These are phyloP conservation scores for Pythium aquatile DNA, from an alignment of 352 stramenopile species.

Conservation along the genomic window DNA sequence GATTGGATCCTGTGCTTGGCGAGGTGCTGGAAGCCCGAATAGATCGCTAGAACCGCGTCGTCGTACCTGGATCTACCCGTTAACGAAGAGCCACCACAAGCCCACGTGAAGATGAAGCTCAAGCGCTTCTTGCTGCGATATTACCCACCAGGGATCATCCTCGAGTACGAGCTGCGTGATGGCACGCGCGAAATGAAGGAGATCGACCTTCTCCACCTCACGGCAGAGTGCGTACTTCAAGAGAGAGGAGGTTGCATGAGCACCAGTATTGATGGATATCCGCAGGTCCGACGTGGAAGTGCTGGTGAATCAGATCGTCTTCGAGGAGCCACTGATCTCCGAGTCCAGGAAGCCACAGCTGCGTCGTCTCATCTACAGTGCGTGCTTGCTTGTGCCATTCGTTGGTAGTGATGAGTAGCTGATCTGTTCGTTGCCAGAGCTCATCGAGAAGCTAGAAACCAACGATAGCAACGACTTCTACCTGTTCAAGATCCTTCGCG, in stretches of 20 bases:
- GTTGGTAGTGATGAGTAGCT: not conserved
- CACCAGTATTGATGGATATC: not conserved
- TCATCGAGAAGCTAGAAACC: slow-evolving; percentile 94
- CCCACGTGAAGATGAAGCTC: slow-evolving; percentile 87
- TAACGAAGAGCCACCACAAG: not conserved
- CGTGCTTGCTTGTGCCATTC: slow-evolving; percentile 12
- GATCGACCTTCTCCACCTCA: slow-evolving; percentile 94
- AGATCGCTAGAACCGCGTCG: not conserved
- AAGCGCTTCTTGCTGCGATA: slow-evolving; percentile 95
- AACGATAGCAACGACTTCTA: slow-evolving; percentile 96
- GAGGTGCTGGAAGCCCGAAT: not conserved
- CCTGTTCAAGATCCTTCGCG: slow-evolving; percentile 95
- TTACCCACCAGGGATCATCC: slow-evolving; percentile 94
- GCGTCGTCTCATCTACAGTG: slow-evolving; percentile 91
- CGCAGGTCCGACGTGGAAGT: slow-evolving; percentile 91
- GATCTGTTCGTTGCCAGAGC: slow-evolving; percentile 44
- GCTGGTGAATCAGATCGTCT: slow-evolving; percentile 95
- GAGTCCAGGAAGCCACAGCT: slow-evolving; percentile 93
- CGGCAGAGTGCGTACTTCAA: slow-evolving; percentile 68
- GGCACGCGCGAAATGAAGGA: slow-evolving; percentile 93
- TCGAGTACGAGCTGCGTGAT: slow-evolving; percentile 95
- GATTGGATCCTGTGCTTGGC: not conserved
- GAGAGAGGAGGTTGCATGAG: too few relatives aligned
- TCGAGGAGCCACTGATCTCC: slow-evolving; percentile 93
- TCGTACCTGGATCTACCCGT: not conserved